phyloP scores from a whole-genome alignment of 2,329 filamentous ascomycete genomes.

The Pezicula radicicola region DNA sequence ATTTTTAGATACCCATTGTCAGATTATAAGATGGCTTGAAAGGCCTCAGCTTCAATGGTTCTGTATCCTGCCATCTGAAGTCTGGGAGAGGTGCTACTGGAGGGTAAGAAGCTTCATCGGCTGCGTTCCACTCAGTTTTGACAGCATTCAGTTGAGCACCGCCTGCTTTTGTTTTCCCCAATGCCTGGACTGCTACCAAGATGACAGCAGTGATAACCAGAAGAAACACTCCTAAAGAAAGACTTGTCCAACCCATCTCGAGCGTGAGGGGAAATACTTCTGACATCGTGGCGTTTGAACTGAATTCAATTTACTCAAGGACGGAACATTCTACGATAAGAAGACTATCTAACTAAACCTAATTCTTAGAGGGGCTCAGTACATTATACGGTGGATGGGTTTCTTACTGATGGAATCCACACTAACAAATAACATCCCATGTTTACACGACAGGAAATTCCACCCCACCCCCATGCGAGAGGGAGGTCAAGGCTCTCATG shows the following conservation, averaged over 20 bases:
- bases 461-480: no score
- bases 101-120: not conserved
- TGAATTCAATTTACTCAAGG: no score
- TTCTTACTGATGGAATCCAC: no score
- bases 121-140: not conserved
- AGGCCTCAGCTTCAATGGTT: conserved; percentile 50
- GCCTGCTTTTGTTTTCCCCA: not conserved
- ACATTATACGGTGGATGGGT: no score
- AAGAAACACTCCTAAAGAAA: not conserved
- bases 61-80: conserved; percentile 47
- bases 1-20: conserved; percentile 51
- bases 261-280: not conserved
- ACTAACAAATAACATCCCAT: no score
- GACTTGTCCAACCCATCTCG: not conserved
- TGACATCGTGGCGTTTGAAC: not conserved
- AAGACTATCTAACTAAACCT: no score
- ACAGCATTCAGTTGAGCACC: not conserved
- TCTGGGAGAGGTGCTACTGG: conserved; percentile 34
- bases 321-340: no score
- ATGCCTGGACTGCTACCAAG: not conserved
- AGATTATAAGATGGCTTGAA: conserved; percentile 61
- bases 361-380: no score
- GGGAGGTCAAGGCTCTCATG: no score
- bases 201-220: not conserved
- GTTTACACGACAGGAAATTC: no score